Evolutionary conservation across 352 stramenopile genomes (phyloP), one percentile per base, ranked within the genome.

Genomic region (Thraustochytrium sp.): DNA sequence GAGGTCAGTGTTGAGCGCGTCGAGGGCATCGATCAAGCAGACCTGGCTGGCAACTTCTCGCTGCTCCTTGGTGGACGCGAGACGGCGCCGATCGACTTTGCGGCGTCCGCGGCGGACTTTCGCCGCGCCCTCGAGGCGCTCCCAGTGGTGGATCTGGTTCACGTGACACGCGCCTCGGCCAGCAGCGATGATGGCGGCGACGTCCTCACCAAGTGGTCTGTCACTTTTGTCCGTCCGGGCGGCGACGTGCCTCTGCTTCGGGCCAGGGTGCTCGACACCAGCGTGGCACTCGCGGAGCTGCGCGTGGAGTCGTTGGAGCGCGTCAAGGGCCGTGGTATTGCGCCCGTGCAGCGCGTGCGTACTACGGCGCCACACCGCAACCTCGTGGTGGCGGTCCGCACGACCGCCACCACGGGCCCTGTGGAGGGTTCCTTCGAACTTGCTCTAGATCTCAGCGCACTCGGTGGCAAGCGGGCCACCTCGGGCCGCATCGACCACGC

Each of bases 221-320:
- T 82, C 23, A 82, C 74, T 18, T 82, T 82, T 61, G n/a, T 54
- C n/a, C 74, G 74, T 11, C 74, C 74, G 5, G n/a, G 9, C 11
- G 74, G 74, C 21, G 74, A 82, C 61, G 42, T 82, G 16, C 74
- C 74, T 3, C 23, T 76, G 11, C 49, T 82, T 5, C 42, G 46
- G 36, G 55, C 29, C 18, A 23, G 36, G 5, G 29, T 55, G 31
- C 56, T 40, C 8, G 78, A 48, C 18, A 37, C 29, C 3, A 42
- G n/a, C 9, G n/a, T 53, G 8, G 38, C 23, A 38, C 42, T 13
- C 0, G 5, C 34, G 37, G 31, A 3, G 8, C 18, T 62, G 40
- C 13, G 37, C 4, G 34, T 82, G 3, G 53, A 76, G 44, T 16
- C 29, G 5, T n/a, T 26, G 23, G 74, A 82, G 34, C n/a, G 11